Conservation (phyloP, 1,139 yeast genomes). For the Candida anutae region DNA sequence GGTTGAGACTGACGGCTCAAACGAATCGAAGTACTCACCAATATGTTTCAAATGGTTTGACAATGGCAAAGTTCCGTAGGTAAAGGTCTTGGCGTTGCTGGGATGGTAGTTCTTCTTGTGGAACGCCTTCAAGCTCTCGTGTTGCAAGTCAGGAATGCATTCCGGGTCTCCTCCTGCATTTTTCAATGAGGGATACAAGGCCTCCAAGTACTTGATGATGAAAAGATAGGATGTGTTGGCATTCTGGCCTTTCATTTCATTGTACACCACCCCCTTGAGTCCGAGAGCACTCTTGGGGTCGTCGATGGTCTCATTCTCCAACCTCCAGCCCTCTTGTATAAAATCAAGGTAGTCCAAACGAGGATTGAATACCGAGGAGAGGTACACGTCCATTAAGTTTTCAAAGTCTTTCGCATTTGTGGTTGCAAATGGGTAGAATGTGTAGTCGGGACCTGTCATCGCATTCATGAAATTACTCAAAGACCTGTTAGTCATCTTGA, state of each 20-base stretch:
- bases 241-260: conserved; percentile 98
- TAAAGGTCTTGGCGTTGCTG: conserved; percentile 76
- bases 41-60: conserved; percentile 54
- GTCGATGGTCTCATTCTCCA: conserved; percentile 60
- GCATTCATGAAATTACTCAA: conserved; percentile 97
- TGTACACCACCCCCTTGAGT: conserved; percentile 93
- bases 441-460: conserved; percentile 95
- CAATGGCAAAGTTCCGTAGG: conserved; percentile 77
- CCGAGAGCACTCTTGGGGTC: conserved; percentile 55
- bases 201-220: conserved; percentile 76
- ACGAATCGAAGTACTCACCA: conserved; percentile 41
- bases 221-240: conserved; percentile 81
- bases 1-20: conserved; percentile 32
- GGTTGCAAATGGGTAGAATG: conserved; percentile 94
- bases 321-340: conserved; percentile 96
- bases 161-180: conserved; percentile 96
- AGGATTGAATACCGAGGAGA: conserved; percentile 84
- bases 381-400: conserved; percentile 80
- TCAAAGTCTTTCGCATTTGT: conserved; percentile 76
- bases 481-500: conserved; percentile 86
- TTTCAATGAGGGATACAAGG: conserved; percentile 77
- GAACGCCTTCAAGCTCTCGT: conserved; percentile 70
- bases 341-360: conserved; percentile 73
- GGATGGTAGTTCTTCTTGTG: conserved; percentile 80
- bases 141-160: conserved; percentile 62